A percentile compares a stretch with the other conserved stretches of the same genome.
Conservation (phyloP, 805 yeast genomes). For the Spencermartinsiella europaea region DNA sequence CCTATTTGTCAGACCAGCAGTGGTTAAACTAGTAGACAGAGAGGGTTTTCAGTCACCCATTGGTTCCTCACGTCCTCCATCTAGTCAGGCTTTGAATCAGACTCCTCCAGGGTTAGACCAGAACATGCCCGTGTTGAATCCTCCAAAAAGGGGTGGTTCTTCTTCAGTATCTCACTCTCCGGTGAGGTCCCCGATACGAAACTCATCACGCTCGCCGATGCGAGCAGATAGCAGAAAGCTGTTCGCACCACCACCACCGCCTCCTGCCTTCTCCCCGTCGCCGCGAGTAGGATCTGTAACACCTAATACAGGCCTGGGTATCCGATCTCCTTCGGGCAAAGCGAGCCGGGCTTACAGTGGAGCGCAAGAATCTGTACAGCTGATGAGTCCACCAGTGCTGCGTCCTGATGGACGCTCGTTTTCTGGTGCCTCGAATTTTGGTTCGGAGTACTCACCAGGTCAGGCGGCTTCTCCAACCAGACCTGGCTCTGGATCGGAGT, state of each 20-base stretch:
- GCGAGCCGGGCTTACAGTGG: background rate
- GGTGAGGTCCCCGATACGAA: background rate
- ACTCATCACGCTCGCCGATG: background rate
- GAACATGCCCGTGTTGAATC: background rate
- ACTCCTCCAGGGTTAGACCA: background rate
- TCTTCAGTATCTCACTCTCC: background rate
- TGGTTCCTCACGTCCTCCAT: background rate
- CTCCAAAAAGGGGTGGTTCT: background rate
- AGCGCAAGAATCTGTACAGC: background rate
- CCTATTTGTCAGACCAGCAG: conserved; percentile 66
- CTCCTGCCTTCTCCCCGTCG: background rate
- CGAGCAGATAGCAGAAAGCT: background rate
- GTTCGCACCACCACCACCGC: background rate
- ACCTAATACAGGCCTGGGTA: background rate
- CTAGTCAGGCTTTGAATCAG: background rate
- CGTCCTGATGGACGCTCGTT: background rate
- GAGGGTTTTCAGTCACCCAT: background rate
- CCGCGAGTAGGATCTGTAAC: background rate
- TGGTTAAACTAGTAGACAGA: conserved; percentile 51
- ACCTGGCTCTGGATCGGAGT: background rate
- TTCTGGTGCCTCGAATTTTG: background rate
- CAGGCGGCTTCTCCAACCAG: background rate
- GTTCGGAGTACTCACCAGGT: background rate
- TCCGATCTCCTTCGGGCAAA: background rate
- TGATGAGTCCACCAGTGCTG: background rate